A percentile compares a stretch with the other conserved stretches of the same genome.
These are phyloP conservation scores for Naganishia friedmannii DNA, from an alignment of 768 basidiomycete genomes.

Conservation along the genomic window DNA sequence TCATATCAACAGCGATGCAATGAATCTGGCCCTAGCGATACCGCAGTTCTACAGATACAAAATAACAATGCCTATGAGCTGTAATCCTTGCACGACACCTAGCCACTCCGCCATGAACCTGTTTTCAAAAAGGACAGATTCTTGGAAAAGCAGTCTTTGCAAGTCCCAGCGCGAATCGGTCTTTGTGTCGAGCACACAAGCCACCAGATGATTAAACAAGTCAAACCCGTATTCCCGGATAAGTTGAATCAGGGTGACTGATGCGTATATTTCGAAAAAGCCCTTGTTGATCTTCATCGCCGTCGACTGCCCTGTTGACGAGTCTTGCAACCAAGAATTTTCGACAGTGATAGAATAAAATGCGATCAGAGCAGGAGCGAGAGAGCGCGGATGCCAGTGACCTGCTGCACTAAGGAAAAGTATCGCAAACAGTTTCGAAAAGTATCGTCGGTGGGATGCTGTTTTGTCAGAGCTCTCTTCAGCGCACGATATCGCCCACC, in stretches of 20 bases:
- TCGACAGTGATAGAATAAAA: too few relatives aligned
- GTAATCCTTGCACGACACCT: neutral
- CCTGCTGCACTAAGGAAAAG: neutral
- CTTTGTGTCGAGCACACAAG: neutral
- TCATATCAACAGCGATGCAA: too few relatives aligned
- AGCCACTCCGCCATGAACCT: constrained; percentile 9
- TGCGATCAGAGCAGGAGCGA: too few relatives aligned
- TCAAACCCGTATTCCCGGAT: neutral
- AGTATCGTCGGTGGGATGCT: neutral
- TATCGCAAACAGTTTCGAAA: neutral
- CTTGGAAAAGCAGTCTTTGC: neutral
- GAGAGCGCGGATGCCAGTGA: too few relatives aligned
- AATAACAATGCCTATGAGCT: neutral
- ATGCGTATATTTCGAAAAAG: neutral
- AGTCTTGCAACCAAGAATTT: too few relatives aligned
- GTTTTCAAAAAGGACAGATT: constrained; percentile 8
- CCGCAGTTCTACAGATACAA: neutral
- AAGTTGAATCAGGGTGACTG: neutral
- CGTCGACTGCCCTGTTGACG: too few relatives aligned
- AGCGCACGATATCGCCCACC: neutral
- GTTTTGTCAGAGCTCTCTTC: neutral
- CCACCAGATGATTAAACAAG: neutral
- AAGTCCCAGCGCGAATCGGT: neutral
- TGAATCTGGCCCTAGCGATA: too few relatives aligned
- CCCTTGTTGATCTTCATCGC: neutral